A percentile compares a stretch with the other conserved stretches of the same genome.
phyloP scores from a whole-genome alignment of 139 green algal species.

The Volvox africanus region DNA sequence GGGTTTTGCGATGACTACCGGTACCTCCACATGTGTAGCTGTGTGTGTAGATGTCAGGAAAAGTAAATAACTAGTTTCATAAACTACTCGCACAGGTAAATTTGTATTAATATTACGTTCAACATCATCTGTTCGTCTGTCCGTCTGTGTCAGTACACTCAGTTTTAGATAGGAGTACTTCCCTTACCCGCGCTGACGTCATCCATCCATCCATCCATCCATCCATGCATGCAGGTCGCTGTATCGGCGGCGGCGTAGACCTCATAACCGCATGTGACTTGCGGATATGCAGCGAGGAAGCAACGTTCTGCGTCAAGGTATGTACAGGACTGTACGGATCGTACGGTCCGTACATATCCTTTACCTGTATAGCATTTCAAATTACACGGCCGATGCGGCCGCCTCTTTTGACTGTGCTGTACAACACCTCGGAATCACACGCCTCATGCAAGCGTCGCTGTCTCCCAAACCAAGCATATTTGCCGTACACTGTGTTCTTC shows the following conservation, averaged over 20 bases:
- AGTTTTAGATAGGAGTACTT: too few relatives aligned
- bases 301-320: conserved; percentile 91
- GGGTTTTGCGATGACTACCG: background rate
- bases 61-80: too few relatives aligned
- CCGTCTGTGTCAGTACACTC: too few relatives aligned
- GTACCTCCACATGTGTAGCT: too few relatives aligned
- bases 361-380: background rate
- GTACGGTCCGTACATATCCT: too few relatives aligned
- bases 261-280: conserved; percentile 91
- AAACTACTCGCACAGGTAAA: too few relatives aligned
- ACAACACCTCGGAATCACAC: background rate
- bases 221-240: too few relatives aligned
- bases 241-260: conserved; percentile 92
- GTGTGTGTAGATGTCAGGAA: too few relatives aligned
- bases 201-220: too few relatives aligned
- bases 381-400: background rate
- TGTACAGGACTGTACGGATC: background rate
- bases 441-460: background rate
- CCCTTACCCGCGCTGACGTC: background rate
- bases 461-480: background rate
- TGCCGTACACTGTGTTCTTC: background rate
- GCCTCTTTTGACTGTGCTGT: background rate
- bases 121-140: too few relatives aligned
- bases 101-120: too few relatives aligned
- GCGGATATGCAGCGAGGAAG: conserved; percentile 74